Conservation (phyloP, 2,329 filamentous ascomycete genomes). For the Lecanosticta acicola region DNA sequence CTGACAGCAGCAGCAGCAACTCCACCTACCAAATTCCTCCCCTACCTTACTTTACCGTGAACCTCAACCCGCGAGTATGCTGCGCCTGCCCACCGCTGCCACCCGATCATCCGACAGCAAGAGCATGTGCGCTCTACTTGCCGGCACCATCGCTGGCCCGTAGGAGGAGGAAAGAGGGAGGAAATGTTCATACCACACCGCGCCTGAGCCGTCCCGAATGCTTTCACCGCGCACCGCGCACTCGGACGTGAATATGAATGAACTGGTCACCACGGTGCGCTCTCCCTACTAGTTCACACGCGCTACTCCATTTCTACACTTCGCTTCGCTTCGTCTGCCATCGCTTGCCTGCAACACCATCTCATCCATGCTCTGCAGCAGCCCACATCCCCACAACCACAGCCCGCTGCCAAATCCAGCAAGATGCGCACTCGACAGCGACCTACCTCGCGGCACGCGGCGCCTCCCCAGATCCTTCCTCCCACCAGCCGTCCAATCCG, state of each 20-base stretch:
- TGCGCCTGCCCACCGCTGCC: not conserved
- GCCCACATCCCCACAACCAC: conserved; percentile 5
- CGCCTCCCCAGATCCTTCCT: conserved; percentile 9
- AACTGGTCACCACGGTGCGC: conserved; percentile 5
- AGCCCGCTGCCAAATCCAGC: conserved; percentile 5
- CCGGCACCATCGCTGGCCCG: conserved; percentile 8
- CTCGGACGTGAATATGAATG: conserved; percentile 1
- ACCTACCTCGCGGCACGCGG: conserved; percentile 25
- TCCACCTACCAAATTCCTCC: not conserved
- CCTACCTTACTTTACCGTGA: not conserved
- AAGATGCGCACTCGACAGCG: conserved; percentile 26
- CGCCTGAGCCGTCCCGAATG: conserved; percentile 1
- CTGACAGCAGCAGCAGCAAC: not conserved
- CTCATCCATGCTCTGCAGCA: conserved; percentile 10
- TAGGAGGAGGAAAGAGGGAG: not conserved
- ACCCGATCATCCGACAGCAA: not conserved
- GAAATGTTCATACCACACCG: not conserved
- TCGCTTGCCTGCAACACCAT: conserved; percentile 5
- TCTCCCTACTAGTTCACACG: conserved; percentile 3
- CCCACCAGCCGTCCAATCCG: conserved; percentile 26
- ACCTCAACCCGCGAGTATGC: not conserved
- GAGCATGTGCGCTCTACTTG: conserved; percentile 3
- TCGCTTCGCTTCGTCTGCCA: conserved; percentile 2
- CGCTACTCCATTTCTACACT: conserved; percentile 4
- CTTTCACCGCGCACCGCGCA: not conserved